Percentiles rank a stretch among this genome's conserved stretches.
Conservation (phyloP, 441 rosid species). For the Lepidium campestre region DNA sequence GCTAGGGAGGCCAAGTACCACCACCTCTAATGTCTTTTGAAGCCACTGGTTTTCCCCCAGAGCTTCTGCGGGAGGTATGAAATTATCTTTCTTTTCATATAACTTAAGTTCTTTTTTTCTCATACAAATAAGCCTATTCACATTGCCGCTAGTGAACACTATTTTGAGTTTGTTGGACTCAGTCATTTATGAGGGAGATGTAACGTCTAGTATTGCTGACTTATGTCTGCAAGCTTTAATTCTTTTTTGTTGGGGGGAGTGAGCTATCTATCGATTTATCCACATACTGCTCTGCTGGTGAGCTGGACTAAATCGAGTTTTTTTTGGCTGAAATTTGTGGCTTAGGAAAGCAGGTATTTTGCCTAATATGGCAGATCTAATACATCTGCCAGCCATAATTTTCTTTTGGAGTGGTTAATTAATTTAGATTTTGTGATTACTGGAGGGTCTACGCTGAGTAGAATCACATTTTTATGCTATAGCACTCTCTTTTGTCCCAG, state of each 20-base stretch:
- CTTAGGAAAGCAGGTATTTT: background rate
- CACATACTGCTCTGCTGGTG: too few relatives aligned
- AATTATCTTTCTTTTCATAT: background rate
- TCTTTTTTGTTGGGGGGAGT: too few relatives aligned
- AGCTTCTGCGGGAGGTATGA: conserved; percentile 66
- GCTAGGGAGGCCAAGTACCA: conserved; percentile 77
- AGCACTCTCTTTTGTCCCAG: conserved; percentile 64
- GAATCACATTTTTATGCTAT: conserved; percentile 11
- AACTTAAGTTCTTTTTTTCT: background rate
- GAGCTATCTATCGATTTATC: too few relatives aligned
- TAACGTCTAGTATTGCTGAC: too few relatives aligned
- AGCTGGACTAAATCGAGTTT: too few relatives aligned
- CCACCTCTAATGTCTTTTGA: conserved; percentile 76
- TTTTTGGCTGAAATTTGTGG: too few relatives aligned
- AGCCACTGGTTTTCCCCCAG: conserved; percentile 75
- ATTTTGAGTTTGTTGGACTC: background rate
- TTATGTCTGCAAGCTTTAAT: too few relatives aligned
- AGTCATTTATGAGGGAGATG: background rate
- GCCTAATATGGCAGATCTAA: background rate
- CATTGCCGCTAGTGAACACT: background rate
- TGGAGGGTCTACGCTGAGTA: conserved; percentile 1
- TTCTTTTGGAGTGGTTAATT: background rate
- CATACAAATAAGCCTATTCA: background rate
- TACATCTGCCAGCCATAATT: background rate
- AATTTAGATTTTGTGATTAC: background rate